Evolutionary conservation across 2,329 filamentous ascomycete genomes (phyloP).

Genomic region (Capronia coronata): DNA sequence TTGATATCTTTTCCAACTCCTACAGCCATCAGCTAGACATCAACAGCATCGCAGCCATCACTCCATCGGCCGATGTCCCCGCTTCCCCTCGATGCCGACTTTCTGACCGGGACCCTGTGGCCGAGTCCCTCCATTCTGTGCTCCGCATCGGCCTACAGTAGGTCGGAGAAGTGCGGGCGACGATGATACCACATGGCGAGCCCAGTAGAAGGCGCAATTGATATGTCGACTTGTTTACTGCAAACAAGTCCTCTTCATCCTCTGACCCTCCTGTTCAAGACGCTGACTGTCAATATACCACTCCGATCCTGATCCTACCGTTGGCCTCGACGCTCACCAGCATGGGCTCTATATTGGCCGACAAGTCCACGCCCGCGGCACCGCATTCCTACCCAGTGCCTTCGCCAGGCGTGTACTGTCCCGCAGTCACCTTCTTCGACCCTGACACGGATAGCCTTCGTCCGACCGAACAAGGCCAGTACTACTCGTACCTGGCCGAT

Average conservation of each 20-base stretch:
- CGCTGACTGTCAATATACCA: too few species aligned
- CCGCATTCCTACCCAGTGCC: slow-evolving; percentile 23
- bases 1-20: too few species aligned
- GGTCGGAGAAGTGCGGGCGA: neutral
- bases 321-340: slow-evolving; percentile 6
- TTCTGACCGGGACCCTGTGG: neutral
- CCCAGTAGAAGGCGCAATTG: too few species aligned
- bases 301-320: too few species aligned
- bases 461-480: slow-evolving; percentile 43
- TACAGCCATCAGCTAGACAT: neutral
- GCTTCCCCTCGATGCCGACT: too few species aligned
- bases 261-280: neutral
- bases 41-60: neutral
- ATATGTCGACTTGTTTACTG: too few species aligned
- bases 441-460: slow-evolving; percentile 44
- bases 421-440: slow-evolving; percentile 51
- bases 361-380: neutral
- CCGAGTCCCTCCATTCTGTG: too few species aligned
- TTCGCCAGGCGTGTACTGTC: slow-evolving; percentile 46
- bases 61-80: neutral
- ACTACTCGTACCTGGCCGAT: slow-evolving; percentile 46
- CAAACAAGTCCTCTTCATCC: too few species aligned
- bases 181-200: too few species aligned
- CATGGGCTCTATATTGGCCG: slow-evolving; percentile 20
- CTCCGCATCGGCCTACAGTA: neutral